Percentiles rank a stretch among this genome's conserved stretches.
Evolutionary conservation across 2,329 filamentous ascomycete species (phyloP).

Genomic region (Ceratocystiopsis brevicomis): DNA sequence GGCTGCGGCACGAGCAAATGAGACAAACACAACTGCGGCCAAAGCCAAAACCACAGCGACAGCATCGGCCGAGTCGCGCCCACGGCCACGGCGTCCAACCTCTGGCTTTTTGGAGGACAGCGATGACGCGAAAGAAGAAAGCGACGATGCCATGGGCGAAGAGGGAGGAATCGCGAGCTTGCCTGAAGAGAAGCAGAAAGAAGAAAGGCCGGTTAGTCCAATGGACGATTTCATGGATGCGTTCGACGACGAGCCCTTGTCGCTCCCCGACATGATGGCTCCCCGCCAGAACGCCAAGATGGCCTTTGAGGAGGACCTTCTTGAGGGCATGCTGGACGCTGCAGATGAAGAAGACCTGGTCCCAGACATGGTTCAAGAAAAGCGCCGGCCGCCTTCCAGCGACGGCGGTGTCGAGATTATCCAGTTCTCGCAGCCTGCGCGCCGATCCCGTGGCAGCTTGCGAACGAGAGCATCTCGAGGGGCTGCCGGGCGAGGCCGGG

Average conservation of each 20-base stretch:
- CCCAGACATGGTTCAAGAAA: neutral
- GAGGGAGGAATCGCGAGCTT: neutral
- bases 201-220: too few species aligned
- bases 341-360: neutral
- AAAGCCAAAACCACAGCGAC: too few species aligned
- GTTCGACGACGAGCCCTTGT: too few species aligned
- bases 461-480: neutral
- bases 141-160: neutral
- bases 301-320: neutral
- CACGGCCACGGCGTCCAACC: too few species aligned
- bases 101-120: too few species aligned
- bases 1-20: too few species aligned
- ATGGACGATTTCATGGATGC: too few species aligned
- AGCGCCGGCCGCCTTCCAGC: neutral
- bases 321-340: too few species aligned
- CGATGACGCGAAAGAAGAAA: neutral
- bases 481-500: neutral
- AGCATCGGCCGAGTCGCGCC: too few species aligned
- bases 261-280: too few species aligned
- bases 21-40: too few species aligned
- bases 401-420: conserved; percentile 3
- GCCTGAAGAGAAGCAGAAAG: too few species aligned
- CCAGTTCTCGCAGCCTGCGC: conserved; percentile 4
- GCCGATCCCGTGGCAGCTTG: conserved; percentile 1
- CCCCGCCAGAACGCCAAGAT: neutral